Conservation (phyloP, 805 yeast genomes). For the Lachancea quebecensis region DNA sequence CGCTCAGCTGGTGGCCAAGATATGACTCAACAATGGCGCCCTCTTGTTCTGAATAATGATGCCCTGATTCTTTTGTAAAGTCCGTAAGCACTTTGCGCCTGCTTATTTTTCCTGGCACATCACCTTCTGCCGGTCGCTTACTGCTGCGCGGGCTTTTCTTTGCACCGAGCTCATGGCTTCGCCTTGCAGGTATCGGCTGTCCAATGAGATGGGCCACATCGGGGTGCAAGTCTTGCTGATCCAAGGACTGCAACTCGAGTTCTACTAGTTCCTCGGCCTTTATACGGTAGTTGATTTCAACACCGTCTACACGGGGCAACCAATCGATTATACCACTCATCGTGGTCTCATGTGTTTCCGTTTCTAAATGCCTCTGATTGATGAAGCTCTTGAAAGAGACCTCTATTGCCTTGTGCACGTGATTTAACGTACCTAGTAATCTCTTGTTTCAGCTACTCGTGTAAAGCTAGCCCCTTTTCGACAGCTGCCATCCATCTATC, state of each 20-base stretch:
- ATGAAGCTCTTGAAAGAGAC: too few species aligned
- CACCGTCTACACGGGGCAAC: conserved; percentile 14
- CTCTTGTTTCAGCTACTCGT: too few species aligned
- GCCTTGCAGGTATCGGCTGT: not conserved
- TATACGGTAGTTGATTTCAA: not conserved
- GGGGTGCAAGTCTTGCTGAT: conserved; percentile 12
- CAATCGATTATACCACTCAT: conserved; percentile 11
- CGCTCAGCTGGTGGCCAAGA: conserved; percentile 30
- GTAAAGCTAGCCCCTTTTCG: too few species aligned
- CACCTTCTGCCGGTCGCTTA: not conserved
- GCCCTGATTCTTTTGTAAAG: conserved; percentile 21
- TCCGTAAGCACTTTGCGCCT: conserved; percentile 29
- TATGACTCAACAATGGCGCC: conserved; percentile 24
- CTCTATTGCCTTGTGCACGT: too few species aligned
- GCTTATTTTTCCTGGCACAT: conserved; percentile 6
- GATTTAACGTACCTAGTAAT: too few species aligned
- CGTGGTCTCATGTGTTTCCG: not conserved
- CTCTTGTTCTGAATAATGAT: conserved; percentile 12
- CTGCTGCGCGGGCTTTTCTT: not conserved
- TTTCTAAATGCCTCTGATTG: too few species aligned
- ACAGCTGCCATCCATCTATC: too few species aligned
- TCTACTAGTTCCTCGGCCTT: conserved; percentile 11
- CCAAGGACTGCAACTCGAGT: conserved; percentile 23
- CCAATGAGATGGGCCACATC: conserved; percentile 10
- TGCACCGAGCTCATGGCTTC: not conserved